These are phyloP conservation scores for Elaeis guineensis DNA, from an alignment of 176 grass and related monocot genomes.

Conservation along the genomic window DNA sequence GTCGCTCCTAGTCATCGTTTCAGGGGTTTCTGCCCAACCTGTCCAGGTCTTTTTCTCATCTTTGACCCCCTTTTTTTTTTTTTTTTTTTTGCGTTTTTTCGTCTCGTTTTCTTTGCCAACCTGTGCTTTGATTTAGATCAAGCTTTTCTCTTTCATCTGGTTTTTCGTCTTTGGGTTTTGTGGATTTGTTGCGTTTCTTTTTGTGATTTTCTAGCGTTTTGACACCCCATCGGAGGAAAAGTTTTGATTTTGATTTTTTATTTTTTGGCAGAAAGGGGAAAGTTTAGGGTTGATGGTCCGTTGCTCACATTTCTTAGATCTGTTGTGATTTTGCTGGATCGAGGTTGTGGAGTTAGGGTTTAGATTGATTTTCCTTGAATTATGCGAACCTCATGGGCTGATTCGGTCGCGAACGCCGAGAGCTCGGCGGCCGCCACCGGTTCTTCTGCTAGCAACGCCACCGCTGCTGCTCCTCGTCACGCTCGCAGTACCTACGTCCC, in stretches of 20 bases:
- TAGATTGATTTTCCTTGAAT: conserved; percentile 41
- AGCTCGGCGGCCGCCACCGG: conserved; percentile 68
- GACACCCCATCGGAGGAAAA: too few species aligned
- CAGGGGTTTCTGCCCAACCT: too few species aligned
- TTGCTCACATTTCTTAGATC: conserved; percentile 1
- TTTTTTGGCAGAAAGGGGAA: background rate
- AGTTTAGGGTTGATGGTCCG: background rate
- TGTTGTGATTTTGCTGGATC: background rate
- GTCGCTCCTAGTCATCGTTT: background rate
- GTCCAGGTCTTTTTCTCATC: too few species aligned
- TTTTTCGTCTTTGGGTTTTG: too few species aligned
- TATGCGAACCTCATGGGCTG: conserved; percentile 99
- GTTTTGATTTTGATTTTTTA: background rate
- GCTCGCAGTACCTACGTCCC: conserved; percentile 64
- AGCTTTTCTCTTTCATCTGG: too few species aligned
- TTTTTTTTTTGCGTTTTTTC: too few species aligned
- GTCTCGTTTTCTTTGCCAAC: too few species aligned
- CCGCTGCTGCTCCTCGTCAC: conserved; percentile 34
- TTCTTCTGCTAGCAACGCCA: conserved; percentile 1
- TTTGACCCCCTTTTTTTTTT: too few species aligned
- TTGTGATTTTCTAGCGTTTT: too few species aligned
- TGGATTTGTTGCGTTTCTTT: too few species aligned
- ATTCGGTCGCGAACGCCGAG: conserved; percentile 96
- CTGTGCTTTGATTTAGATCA: too few species aligned
- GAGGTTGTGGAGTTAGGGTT: conserved; percentile 1